Conservation (phyloP, 345 rosid species). For the Camelina laxa region DNA sequence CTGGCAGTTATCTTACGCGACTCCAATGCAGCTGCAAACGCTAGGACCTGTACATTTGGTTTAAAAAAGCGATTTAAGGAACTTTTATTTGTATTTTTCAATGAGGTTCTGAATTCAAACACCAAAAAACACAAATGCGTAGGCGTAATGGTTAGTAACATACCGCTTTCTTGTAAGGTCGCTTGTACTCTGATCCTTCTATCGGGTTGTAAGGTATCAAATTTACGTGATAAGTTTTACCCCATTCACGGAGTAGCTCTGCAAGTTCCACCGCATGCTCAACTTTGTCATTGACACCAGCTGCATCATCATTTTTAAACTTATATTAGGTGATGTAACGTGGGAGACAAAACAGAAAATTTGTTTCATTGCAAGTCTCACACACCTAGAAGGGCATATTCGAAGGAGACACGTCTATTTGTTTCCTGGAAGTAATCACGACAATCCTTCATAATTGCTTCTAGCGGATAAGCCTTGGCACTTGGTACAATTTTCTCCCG, state of each 20-base stretch:
- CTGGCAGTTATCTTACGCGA: constrained; percentile 78
- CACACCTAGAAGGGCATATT: constrained; percentile 90
- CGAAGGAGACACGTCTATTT: constrained; percentile 84
- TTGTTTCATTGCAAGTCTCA: constrained; percentile 14
- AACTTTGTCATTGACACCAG: constrained; percentile 85
- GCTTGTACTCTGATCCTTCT: constrained; percentile 80
- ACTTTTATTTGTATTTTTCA: background rate
- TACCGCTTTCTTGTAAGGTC: constrained; percentile 83
- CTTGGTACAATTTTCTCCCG: constrained; percentile 91
- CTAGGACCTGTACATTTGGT: constrained; percentile 56
- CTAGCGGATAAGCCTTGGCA: constrained; percentile 93
- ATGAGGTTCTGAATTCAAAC: background rate
- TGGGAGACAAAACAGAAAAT: background rate
- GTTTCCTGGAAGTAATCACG: constrained; percentile 82
- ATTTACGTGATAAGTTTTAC: constrained; percentile 80
- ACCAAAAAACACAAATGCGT: background rate
- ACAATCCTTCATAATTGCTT: constrained; percentile 93
- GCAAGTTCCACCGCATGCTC: constrained; percentile 88
- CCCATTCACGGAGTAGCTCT: constrained; percentile 82
- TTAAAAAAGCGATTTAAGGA: constrained; percentile 12
- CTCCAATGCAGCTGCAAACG: constrained; percentile 73
- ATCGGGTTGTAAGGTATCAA: constrained; percentile 94
- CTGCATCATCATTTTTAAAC: constrained; percentile 51
- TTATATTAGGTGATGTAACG: background rate
- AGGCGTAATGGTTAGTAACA: constrained; percentile 27